Percentiles rank a stretch among this genome's conserved stretches.
These are phyloP conservation scores for Saccharomycopsis selenospora DNA, from an alignment of 805 yeast genomes.

Conservation along the genomic window DNA sequence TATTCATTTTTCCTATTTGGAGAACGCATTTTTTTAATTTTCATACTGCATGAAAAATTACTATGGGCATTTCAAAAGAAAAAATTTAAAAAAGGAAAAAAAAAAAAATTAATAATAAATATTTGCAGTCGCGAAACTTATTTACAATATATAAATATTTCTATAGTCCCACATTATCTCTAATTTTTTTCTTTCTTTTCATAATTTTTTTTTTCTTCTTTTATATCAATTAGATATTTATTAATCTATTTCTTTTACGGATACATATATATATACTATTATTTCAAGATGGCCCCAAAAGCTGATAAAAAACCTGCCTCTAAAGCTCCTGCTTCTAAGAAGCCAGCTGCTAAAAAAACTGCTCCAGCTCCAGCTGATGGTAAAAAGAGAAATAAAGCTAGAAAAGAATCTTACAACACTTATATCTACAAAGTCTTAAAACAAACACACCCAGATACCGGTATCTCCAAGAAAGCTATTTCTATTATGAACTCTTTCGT, in stretches of 20 bases:
- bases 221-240: background rate
- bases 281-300: slow-evolving; percentile 56
- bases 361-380: slow-evolving; percentile 50
- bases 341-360: slow-evolving; percentile 89
- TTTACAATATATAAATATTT: slow-evolving; percentile 2
- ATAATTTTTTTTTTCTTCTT: background rate
- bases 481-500: slow-evolving; percentile 98
- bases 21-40: background rate
- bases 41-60: too few relatives aligned
- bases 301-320: slow-evolving; percentile 72
- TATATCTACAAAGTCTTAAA: slow-evolving; percentile 97
- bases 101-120: too few relatives aligned
- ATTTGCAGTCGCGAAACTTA: too few relatives aligned
- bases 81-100: too few relatives aligned
- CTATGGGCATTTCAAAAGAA: background rate
- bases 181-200: background rate
- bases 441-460: slow-evolving; percentile 99
- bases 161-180: background rate
- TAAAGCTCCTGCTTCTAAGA: slow-evolving; percentile 95
- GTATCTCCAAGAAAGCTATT: slow-evolving; percentile 98
- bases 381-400: slow-evolving; percentile 89
- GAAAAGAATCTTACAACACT: slow-evolving; percentile 97
- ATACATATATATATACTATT: slow-evolving; percentile 14
- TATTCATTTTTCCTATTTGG: background rate
- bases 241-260: background rate